Evolutionary conservation across 352 stramenopile species (phyloP), one percentile per base, ranked within the genome.

Genomic region (Phytophthora chlamydospora): DNA sequence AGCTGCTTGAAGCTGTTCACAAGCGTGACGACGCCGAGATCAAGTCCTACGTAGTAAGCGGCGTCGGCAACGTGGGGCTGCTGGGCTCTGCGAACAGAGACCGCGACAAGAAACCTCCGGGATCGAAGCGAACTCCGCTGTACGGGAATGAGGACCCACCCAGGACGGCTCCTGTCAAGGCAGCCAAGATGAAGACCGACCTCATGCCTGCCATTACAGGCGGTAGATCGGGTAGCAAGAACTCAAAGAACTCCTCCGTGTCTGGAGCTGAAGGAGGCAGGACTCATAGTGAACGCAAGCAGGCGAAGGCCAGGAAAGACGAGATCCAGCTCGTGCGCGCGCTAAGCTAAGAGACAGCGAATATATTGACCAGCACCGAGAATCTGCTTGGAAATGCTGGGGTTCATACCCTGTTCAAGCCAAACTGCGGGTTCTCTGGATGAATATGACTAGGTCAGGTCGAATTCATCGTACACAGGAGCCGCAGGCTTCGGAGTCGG

Each of bases 271-370:
- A 59, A 45, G 57, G 38, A 4, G 56, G 60, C 31, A 63, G 40
- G 19, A 87, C 39, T 42, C 56, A 46, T 13, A 51, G 49, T 0
- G 79, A 91, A 36, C 69, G 73, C 31, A 84, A 86, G 42, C 74
- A 87, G 45, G 57, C 60, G 8, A 45, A 76, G 36, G 67, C 59
- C 11, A 69, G 72, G 51, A 68, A 66, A 48, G 63, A 86, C 49
- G 83, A 89, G 32, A 89, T 89, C 32, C 68, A 75, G 52, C 66
- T 86, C 32, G 80, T 91, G 34, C 74, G 78, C 13, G 71, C 89
- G 19, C 62, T 86, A 9, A 71, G 24, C 49, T 89, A 55, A 78
- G 8, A 50, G 45, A 48, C 38, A 46, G 31, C 55, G 61, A 65
- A 72, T 68, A 51, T 33, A 64, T 62, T 56, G 27, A 56, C 8